phyloP scores from a whole-genome alignment of 441 rosid species.

The Brassica hybrid region DNA sequence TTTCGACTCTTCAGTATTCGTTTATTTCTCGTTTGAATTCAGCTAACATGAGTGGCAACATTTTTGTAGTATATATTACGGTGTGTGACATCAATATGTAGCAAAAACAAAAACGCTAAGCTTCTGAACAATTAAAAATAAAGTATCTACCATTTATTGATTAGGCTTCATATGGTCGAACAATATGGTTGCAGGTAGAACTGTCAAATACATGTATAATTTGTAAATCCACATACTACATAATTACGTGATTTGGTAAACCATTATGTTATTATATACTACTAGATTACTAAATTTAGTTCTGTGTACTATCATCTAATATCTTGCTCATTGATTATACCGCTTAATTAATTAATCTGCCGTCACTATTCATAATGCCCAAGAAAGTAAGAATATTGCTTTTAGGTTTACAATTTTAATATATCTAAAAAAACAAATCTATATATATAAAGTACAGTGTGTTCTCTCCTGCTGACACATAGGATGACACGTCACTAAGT shows the following conservation, averaged over 20 bases:
- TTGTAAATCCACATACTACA: not conserved
- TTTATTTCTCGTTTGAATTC: not conserved
- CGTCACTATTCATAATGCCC: conserved; percentile 6
- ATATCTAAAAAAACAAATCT: conserved; percentile 2
- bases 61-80: not conserved
- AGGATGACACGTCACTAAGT: no score
- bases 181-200: conserved; percentile 20
- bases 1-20: not conserved
- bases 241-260: conserved; percentile 19
- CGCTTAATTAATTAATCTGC: not conserved
- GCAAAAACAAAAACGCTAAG: conserved; percentile 18
- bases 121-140: not conserved
- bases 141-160: not conserved
- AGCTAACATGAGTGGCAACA: not conserved
- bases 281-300: not conserved
- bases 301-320: not conserved
- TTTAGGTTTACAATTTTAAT: conserved; percentile 16
- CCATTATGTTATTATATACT: not conserved
- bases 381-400: conserved; percentile 20
- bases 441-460: no score
- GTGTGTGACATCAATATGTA: not conserved
- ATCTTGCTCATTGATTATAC: not conserved
- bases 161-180: conserved; percentile 6
- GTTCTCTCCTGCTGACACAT: no score
- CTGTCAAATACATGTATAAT: not conserved